Evolutionary conservation across 2,329 filamentous ascomycete genomes (phyloP).

Genomic region (Triangularia setosa): DNA sequence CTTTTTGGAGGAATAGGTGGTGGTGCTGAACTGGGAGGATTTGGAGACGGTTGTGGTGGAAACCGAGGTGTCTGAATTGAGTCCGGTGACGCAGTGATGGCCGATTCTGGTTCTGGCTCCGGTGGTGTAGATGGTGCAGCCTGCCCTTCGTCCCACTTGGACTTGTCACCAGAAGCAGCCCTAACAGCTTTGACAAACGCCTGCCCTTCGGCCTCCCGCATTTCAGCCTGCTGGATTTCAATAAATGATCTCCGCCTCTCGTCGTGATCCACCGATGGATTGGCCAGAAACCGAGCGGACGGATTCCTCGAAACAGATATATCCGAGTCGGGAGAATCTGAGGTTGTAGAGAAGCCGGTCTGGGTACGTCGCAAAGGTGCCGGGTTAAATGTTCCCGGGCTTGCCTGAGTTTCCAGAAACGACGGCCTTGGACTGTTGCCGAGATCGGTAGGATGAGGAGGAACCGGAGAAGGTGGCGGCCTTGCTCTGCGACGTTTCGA

Average conservation of each 20-base stretch:
- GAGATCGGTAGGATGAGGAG: constrained; percentile 29
- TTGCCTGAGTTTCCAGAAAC: constrained; percentile 25
- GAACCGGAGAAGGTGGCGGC: constrained; percentile 31
- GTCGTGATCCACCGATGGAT: constrained; percentile 37
- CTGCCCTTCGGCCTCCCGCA: constrained; percentile 57
- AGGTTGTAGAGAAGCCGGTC: constrained; percentile 48
- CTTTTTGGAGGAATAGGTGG: constrained; percentile 12
- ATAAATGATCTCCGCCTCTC: constrained; percentile 57
- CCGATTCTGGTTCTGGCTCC: constrained; percentile 16
- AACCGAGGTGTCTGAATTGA: constrained; percentile 13
- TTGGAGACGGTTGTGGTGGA: constrained; percentile 4
- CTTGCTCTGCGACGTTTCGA: constrained; percentile 51
- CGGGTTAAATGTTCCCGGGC: constrained; percentile 49
- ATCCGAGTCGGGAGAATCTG: constrained; percentile 24
- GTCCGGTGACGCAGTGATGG: constrained; percentile 25
- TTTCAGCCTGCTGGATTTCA: constrained; percentile 55
- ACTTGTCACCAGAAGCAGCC: constrained; percentile 20
- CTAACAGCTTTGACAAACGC: constrained; percentile 52
- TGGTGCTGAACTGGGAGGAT: constrained; percentile 3
- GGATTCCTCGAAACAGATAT: constrained; percentile 33
- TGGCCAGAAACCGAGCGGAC: constrained; percentile 35
- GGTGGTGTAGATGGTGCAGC: constrained; percentile 28
- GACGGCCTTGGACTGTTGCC: constrained; percentile 21
- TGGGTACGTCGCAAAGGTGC: constrained; percentile 53
- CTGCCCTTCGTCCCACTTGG: neutral